phyloP scores from a whole-genome alignment of 2,329 filamentous ascomycete species.

The Helicocarpus griseus region DNA sequence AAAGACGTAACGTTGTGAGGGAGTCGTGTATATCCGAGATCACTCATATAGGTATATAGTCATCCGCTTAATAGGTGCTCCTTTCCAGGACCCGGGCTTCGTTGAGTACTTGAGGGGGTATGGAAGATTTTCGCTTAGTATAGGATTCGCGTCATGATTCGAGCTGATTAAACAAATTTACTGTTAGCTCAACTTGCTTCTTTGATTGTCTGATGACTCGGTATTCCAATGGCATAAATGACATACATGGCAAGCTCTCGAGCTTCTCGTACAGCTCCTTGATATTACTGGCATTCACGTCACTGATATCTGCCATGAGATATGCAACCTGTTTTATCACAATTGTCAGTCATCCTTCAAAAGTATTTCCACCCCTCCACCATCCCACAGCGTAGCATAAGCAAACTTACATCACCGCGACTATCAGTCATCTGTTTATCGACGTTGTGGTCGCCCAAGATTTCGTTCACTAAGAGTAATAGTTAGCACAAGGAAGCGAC shows the following conservation, averaged over 20 bases:
- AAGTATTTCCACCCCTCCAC: too few relatives aligned
- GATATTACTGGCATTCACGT: constrained; percentile 70
- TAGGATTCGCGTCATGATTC: constrained; percentile 38
- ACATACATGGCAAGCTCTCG: constrained; percentile 70
- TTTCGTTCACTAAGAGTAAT: constrained; percentile 65
- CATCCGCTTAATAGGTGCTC: not conserved
- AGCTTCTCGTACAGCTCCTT: constrained; percentile 76
- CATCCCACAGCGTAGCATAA: not conserved
- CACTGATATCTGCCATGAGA: constrained; percentile 93
- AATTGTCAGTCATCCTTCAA: constrained; percentile 11
- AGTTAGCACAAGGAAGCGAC: constrained; percentile 6
- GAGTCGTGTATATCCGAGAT: not conserved
- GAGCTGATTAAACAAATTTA: constrained; percentile 22
- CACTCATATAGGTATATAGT: not conserved
- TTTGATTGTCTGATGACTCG: too few relatives aligned
- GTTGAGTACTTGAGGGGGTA: not conserved
- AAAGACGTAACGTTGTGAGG: not conserved
- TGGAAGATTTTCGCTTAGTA: constrained; percentile 22
- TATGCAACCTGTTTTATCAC: constrained; percentile 62
- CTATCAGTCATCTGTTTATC: constrained; percentile 98
- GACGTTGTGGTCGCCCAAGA: constrained; percentile 90
- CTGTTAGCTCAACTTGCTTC: constrained; percentile 4
- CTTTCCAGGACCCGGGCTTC: not conserved
- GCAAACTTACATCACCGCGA: constrained; percentile 62
- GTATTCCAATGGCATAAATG: too few relatives aligned